phyloP scores from a whole-genome alignment of 176 grass and related monocot genomes.

The Calamus simplicifolius region DNA sequence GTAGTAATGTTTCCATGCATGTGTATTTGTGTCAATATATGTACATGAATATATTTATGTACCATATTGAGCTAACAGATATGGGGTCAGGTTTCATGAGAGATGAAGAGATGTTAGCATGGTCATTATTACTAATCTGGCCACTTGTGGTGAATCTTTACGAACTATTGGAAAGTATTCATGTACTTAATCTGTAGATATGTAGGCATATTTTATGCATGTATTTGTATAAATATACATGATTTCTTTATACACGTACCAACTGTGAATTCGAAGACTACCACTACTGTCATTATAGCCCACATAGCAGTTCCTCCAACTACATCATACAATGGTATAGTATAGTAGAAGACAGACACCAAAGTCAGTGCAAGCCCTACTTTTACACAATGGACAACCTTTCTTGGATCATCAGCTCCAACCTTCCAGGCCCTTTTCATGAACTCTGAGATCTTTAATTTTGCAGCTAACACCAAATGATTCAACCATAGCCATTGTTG shows the following conservation, averaged over 20 bases:
- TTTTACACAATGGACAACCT: slow-evolving; percentile 44
- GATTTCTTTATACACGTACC: neutral
- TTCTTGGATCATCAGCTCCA: slow-evolving; percentile 47
- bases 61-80: too few species aligned
- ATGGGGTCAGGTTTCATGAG: too few species aligned
- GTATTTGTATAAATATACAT: too few species aligned
- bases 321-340: slow-evolving; percentile 43
- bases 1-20: too few species aligned
- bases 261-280: neutral
- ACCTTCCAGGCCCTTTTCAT: slow-evolving; percentile 38
- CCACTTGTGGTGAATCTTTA: too few species aligned
- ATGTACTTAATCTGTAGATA: too few species aligned
- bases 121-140: too few species aligned
- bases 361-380: slow-evolving; percentile 50
- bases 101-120: too few species aligned
- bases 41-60: too few species aligned
- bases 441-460: slow-evolving; percentile 1
- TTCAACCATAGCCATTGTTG: slow-evolving; percentile 23
- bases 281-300: slow-evolving; percentile 57
- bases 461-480: neutral
- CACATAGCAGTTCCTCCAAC: slow-evolving; percentile 50
- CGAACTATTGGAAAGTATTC: too few species aligned
- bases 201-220: too few species aligned
- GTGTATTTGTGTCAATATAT: too few species aligned
- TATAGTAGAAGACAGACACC: slow-evolving; percentile 62